Evolutionary conservation across 2,329 filamentous ascomycete species (phyloP), one percentile per base, ranked within the genome.

Genomic region (Lachnellula subtilissima): DNA sequence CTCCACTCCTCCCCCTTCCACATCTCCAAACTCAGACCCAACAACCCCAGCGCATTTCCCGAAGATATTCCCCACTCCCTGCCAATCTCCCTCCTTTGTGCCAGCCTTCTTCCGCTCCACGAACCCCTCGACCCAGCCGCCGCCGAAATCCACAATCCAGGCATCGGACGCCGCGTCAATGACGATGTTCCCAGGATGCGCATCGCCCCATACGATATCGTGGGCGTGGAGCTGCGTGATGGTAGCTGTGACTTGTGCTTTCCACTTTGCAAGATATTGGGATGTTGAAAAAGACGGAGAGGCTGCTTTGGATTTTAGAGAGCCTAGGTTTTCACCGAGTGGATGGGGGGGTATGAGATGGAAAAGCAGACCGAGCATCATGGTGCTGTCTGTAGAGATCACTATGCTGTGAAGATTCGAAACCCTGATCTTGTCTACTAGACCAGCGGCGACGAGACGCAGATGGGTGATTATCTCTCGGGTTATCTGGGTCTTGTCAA

Each of bases 131-230:
- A 61, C 63, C 51, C 58, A 66, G 1, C 61, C 56, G 22, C 63
- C 63, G n/a, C 61, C 62, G 54, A 69, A 66, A 57, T 68, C 59
- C 49, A 66, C 59, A 19, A 68, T 32, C 56, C 55, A 61, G 39
- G 59, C 64, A 45, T 62, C 54, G 35, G 52, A 56, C 25, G 51
- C 51, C 36, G 48, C 32, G 39, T 64, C 57, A 46, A 67, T 60
- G 23, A 67, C 35, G n/a, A 65, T 42, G 54, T 65, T 65, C 5
- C 53, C 62, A 32, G 62, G 40, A 43, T 65, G 64, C 11, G 49
- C 61, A 61, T 66, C 63, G 11, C 64, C 59, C 63, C 64, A 67
- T 19, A 65, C 45, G 40, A 66, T 53, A 23, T 53, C 57, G 52
- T 19, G 22, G 22, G 54, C 35, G 42, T 65, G 61, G 45, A 66